Conservation (phyloP, 2,329 filamentous ascomycete genomes). For the Cladosporium cucumerinum region DNA sequence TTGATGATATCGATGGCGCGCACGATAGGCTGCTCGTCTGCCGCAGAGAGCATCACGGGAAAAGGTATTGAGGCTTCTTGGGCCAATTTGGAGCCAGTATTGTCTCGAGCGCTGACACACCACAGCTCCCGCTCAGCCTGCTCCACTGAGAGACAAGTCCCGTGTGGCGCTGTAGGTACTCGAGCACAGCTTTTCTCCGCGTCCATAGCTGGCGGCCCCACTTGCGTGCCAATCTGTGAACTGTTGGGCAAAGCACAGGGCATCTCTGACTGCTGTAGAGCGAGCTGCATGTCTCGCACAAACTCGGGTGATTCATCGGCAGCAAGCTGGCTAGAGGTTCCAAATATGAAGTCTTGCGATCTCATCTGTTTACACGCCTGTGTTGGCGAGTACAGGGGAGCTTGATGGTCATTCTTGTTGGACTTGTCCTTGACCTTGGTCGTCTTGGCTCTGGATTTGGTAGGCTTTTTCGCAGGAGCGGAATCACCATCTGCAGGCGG, state of each 20-base stretch:
- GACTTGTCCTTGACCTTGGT: conserved; percentile 33
- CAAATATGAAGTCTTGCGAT: conserved; percentile 76
- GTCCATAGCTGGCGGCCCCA: background rate
- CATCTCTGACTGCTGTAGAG: conserved; percentile 57
- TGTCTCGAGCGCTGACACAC: conserved; percentile 66
- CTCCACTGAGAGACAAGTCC: conserved; percentile 29
- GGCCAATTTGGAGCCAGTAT: conserved; percentile 46
- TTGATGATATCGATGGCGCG: background rate
- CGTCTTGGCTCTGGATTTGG: conserved; percentile 37
- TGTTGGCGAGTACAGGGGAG: conserved; percentile 60
- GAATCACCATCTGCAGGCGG: conserved; percentile 9
- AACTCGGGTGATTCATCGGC: conserved; percentile 67
- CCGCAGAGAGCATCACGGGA: background rate
- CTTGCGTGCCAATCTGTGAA: conserved; percentile 1
- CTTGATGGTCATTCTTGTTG: conserved; percentile 21
- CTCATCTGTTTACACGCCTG: conserved; percentile 64
- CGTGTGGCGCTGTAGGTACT: conserved; percentile 30
- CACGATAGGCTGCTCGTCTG: background rate
- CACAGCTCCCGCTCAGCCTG: conserved; percentile 55
- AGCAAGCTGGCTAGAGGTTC: conserved; percentile 79
- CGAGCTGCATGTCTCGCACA: conserved; percentile 59
- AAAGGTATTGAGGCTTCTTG: background rate
- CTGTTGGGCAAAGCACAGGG: conserved; percentile 26
- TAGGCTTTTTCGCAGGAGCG: conserved; percentile 20
- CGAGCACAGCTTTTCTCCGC: conserved; percentile 24